These are phyloP conservation scores for Chrysanthemum makinoi DNA, from an alignment of 129 eudicot species.

Conservation along the genomic window DNA sequence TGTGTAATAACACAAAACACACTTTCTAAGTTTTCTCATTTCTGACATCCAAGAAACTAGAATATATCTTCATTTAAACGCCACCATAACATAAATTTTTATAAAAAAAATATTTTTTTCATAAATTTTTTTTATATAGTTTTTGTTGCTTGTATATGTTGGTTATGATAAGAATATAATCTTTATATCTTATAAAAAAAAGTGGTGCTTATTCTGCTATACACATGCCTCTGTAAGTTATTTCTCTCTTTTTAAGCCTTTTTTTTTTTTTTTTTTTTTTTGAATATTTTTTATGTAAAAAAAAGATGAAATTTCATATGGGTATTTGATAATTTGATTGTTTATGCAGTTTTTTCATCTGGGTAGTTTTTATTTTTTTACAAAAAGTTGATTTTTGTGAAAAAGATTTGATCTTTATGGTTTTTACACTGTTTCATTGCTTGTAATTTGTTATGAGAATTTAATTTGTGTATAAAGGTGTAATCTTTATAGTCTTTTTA, in stretches of 20 bases:
- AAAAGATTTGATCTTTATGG: conserved; percentile 21
- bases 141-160: conserved; percentile 23
- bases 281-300: background rate
- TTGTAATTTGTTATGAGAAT: conserved; percentile 14
- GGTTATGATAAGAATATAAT: background rate
- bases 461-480: conserved; percentile 14
- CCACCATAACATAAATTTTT: conserved; percentile 25
- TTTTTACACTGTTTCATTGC: conserved; percentile 35
- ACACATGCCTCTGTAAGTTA: conserved; percentile 28
- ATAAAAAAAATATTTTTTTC: conserved; percentile 14
- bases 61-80: conserved; percentile 43
- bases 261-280: conserved; percentile 11
- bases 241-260: conserved; percentile 23
- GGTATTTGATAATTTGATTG: conserved; percentile 24
- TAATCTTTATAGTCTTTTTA: conserved; percentile 5
- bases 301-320: conserved; percentile 23
- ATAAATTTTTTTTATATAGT: background rate
- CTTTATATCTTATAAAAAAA: background rate
- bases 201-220: conserved; percentile 21
- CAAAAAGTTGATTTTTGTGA: conserved; percentile 19
- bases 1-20: conserved; percentile 4
- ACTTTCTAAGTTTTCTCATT: conserved; percentile 4
- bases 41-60: conserved; percentile 24
- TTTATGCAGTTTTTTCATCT: conserved; percentile 20
- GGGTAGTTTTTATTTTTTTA: conserved; percentile 8